Percentiles rank a stretch among this genome's conserved stretches.
These are phyloP conservation scores for Rhizopus delemar DNA, from an alignment of 371 early-diverging fungal species.

Conservation along the genomic window DNA sequence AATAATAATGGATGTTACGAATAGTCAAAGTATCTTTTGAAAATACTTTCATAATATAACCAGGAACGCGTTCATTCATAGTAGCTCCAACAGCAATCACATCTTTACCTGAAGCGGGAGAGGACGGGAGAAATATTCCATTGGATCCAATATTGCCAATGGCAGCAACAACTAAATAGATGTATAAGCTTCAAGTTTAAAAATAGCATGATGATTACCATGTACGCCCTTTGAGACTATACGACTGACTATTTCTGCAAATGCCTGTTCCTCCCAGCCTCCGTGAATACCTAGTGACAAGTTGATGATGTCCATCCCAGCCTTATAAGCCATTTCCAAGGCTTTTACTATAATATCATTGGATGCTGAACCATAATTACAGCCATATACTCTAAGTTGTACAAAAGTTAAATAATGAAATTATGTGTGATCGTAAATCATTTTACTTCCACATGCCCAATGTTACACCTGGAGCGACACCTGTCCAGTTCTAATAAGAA, in stretches of 20 bases:
- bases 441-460: constrained; percentile 46
- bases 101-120: constrained; percentile 62
- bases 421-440: neutral
- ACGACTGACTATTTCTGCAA: constrained; percentile 35
- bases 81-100: constrained; percentile 70
- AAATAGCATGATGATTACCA: constrained; percentile 20
- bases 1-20: neutral
- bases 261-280: constrained; percentile 36
- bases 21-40: constrained; percentile 3
- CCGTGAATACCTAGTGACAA: constrained; percentile 28
- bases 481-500: constrained; percentile 38
- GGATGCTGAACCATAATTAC: constrained; percentile 22
- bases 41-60: constrained; percentile 19
- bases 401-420: neutral
- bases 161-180: constrained; percentile 43
- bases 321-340: constrained; percentile 64
- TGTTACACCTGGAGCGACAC: constrained; percentile 64
- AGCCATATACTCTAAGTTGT: constrained; percentile 32
- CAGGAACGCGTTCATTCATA: constrained; percentile 43
- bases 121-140: constrained; percentile 59
- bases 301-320: constrained; percentile 29
- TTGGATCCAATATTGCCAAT: constrained; percentile 68
- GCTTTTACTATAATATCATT: constrained; percentile 69
- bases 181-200: too few species aligned
- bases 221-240: constrained; percentile 32